Evolutionary conservation across 768 basidiomycete genomes (phyloP).

Genomic region (Serendipita sp.): DNA sequence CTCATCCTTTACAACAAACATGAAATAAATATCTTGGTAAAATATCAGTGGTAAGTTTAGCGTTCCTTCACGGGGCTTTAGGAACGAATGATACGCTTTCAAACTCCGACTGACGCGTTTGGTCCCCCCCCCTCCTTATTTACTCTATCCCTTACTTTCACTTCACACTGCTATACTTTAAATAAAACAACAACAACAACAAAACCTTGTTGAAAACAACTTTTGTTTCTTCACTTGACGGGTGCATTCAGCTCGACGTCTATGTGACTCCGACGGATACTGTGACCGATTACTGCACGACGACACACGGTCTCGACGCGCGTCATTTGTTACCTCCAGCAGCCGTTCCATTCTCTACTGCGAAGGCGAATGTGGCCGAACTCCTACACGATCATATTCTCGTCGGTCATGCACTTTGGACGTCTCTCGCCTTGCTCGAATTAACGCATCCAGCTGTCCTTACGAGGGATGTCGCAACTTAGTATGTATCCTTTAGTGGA

Average conservation of each 20-base stretch:
- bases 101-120: no score
- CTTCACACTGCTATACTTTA: not conserved
- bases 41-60: not conserved
- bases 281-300: not conserved
- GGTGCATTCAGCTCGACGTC: not conserved
- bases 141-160: not conserved
- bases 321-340: not conserved
- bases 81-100: no score
- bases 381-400: not conserved
- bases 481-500: not conserved
- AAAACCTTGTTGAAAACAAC: not conserved
- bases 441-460: not conserved
- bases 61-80: not conserved
- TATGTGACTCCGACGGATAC: not conserved
- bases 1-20: no score
- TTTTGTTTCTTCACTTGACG: not conserved
- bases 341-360: not conserved
- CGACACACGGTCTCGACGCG: not conserved
- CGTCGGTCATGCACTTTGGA: not conserved
- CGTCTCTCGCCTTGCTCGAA: not conserved
- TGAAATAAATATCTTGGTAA: not conserved
- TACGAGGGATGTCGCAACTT: not conserved
- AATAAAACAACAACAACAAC: not conserved
- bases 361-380: not conserved
- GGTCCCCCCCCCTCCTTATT: not conserved